A percentile compares a stretch with the other conserved stretches of the same genome.
Conservation (phyloP, 176 grass and related monocot species). For the Elymus sibiricus region DNA sequence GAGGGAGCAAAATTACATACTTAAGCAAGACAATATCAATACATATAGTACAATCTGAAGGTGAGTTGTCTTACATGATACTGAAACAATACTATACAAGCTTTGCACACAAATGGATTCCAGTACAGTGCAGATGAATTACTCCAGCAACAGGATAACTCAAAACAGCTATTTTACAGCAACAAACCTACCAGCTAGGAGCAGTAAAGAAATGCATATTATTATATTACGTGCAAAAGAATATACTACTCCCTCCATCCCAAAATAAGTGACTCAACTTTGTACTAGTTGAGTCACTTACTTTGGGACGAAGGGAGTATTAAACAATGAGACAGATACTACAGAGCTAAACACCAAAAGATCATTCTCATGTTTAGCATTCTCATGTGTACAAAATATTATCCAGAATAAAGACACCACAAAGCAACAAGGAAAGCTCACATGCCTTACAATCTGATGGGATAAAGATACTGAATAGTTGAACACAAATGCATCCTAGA, state of each 20-base stretch:
- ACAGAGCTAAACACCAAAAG: no score
- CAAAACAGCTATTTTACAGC: neutral
- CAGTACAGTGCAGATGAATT: neutral
- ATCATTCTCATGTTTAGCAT: no score
- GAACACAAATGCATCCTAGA: neutral
- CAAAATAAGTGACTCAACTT: no score
- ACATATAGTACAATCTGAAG: neutral
- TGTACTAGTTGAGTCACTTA: no score
- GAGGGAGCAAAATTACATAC: neutral
- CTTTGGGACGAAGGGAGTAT: no score
- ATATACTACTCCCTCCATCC: no score
- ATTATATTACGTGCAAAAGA: neutral
- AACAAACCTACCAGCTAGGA: neutral
- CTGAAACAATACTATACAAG: neutral
- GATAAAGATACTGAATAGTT: neutral
- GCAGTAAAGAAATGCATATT: neutral
- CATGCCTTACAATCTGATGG: neutral
- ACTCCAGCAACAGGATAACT: neutral
- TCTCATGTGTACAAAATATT: no score
- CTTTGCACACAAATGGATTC: neutral
- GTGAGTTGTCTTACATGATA: neutral
- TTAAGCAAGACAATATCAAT: neutral
- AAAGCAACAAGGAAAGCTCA: neutral
- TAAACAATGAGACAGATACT: no score
- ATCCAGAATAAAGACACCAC: neutral